Base-by-base conservation (phyloP, 179 eudicot genomes). In the Silene coronaria region DNA sequence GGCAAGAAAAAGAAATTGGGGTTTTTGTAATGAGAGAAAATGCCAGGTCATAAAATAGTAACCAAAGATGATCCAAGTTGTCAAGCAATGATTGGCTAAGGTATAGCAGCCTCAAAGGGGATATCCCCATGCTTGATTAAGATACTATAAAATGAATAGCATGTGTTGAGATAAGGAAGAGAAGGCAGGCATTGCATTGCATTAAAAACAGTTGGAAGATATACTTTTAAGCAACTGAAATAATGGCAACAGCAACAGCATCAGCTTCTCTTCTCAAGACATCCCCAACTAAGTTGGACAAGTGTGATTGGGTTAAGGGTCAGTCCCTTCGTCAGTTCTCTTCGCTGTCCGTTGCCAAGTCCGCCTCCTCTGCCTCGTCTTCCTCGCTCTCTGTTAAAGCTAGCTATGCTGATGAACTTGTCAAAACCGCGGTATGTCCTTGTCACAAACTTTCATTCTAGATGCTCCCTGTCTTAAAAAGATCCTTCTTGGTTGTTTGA, bases 331-430 rank as follows among this genome's bases (percentile, higher is more conserved):
- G 85, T 79, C 85, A 79, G 71, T 71, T 73, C 27, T 75, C 80
- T 6, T 70, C 79, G 5, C 79, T 76, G 21, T 71, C 78, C 27
- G 66, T 77, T 19, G 83, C 82, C 79, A 73, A 83, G 75, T 71
- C 80, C 81, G 78, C 27, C 32, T 30, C 34, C 80, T 16, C 27
- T 4, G 59, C 66, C 71, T 78, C 84, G 45, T 76, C 86, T 27
- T 58, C 84, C 32, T 58, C 84, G 8, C 73, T 83, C 70, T 65
- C 82, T 28, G 72, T 86, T 72, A 82, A 82, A 34, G 87, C 88
- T 23, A 76, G 82, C 74, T 85, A 85, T 30, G 88, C 89, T 24
- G 88, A 87, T 76, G 92, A 87, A 74, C 91, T 88, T 53, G 79
- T 86, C 80, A 88, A 86, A 76, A 88, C 91, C 14, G 89, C 91